phyloP scores from a whole-genome alignment of 1,284 basidiomycete species.

The Ustilago esculenta region DNA sequence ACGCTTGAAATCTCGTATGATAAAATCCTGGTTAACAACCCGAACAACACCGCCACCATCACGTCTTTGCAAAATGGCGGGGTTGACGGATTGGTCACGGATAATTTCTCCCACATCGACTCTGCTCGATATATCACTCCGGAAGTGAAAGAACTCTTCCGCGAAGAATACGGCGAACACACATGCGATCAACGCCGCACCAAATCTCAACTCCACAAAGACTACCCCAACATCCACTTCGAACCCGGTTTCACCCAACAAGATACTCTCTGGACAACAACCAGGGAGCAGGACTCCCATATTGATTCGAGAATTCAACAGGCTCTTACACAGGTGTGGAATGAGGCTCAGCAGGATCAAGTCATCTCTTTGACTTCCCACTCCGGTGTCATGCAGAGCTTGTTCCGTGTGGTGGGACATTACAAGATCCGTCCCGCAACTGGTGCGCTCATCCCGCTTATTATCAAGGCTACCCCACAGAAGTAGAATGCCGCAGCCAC shows the following conservation, averaged over 20 bases:
- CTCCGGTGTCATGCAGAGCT: conserved; percentile 51
- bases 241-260: conserved; percentile 22
- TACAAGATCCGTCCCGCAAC: conserved; percentile 38
- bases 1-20: conserved; percentile 47
- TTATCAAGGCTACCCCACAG: conserved; percentile 49
- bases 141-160: conserved; percentile 33
- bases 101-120: background rate
- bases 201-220: conserved; percentile 14
- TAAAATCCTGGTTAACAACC: conserved; percentile 25
- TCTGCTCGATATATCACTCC: background rate
- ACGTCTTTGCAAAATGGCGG: background rate
- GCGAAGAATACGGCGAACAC: conserved; percentile 49
- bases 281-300: conserved; percentile 21
- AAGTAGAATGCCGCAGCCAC: conserved; percentile 1
- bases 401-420: conserved; percentile 36
- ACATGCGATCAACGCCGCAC: conserved; percentile 46
- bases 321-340: conserved; percentile 29
- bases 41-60: conserved; percentile 2
- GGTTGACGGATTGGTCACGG: background rate
- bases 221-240: conserved; percentile 39
- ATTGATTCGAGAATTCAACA: conserved; percentile 28
- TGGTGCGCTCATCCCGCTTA: conserved; percentile 45
- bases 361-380: conserved; percentile 45
- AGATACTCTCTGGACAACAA: conserved; percentile 32
- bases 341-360: conserved; percentile 26